Percentiles rank a stretch among this genome's conserved stretches.
phyloP scores from a whole-genome alignment of 1,284 basidiomycete species.

The Sanghuangporus weigelae region DNA sequence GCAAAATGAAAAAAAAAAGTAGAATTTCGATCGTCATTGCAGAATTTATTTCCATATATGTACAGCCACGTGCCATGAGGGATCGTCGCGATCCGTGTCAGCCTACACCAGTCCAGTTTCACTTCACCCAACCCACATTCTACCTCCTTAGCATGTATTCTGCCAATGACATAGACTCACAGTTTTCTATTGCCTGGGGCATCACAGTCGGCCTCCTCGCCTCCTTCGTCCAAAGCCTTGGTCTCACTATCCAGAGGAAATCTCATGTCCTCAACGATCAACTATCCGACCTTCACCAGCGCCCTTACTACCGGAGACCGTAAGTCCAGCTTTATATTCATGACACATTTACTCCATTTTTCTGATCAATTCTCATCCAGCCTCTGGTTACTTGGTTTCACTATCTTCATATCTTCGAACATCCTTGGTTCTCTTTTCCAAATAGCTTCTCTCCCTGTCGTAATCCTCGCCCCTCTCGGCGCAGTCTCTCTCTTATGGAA shows the following conservation, averaged over 20 bases:
- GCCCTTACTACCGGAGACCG: slow-evolving; percentile 75
- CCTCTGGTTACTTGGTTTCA: slow-evolving; percentile 84
- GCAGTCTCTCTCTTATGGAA: slow-evolving; percentile 95
- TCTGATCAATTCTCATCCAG: slow-evolving; percentile 30
- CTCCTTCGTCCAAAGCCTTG: slow-evolving; percentile 87
- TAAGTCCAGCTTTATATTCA: slow-evolving; percentile 34
- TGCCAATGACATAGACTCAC: slow-evolving; percentile 11
- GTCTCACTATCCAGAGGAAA: slow-evolving; percentile 92
- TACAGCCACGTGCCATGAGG: not conserved
- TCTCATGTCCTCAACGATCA: slow-evolving; percentile 86
- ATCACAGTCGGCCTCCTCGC: slow-evolving; percentile 78
- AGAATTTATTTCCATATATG: too few relatives aligned
- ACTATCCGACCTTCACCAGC: slow-evolving; percentile 54
- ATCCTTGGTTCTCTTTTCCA: slow-evolving; percentile 91
- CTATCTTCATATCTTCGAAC: slow-evolving; percentile 84
- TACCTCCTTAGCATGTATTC: not conserved
- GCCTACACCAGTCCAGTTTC: not conserved
- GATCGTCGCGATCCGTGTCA: not conserved
- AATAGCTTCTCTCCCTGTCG: slow-evolving; percentile 90
- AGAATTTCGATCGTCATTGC: too few relatives aligned
- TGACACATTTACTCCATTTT: slow-evolving; percentile 14
- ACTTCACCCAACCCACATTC: not conserved
- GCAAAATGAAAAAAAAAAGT: too few relatives aligned
- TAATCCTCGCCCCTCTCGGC: slow-evolving; percentile 89
- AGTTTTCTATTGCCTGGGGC: slow-evolving; percentile 48